Conservation (phyloP, 2,329 filamentous ascomycete species). For the Cercospora canescens region DNA sequence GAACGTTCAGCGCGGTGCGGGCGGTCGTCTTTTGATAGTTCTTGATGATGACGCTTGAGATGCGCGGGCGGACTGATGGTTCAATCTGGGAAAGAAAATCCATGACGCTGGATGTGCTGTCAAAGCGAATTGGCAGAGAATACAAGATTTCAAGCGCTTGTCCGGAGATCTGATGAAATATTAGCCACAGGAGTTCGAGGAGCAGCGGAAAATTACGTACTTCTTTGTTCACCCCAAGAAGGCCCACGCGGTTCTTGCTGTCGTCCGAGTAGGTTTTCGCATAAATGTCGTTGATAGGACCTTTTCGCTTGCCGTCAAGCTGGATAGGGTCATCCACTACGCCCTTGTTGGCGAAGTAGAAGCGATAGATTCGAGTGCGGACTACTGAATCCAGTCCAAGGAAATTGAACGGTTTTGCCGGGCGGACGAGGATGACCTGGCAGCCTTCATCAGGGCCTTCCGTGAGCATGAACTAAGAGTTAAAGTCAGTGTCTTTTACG, state of each 20-base stretch:
- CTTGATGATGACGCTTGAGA: slow-evolving; percentile 32
- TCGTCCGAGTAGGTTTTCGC: slow-evolving; percentile 36
- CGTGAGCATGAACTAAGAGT: slow-evolving; percentile 28
- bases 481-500: slow-evolving; percentile 4
- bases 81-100: slow-evolving; percentile 36
- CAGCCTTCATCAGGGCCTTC: slow-evolving; percentile 35
- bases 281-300: slow-evolving; percentile 22
- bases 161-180: slow-evolving; percentile 27
- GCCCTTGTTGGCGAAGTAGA: slow-evolving; percentile 34
- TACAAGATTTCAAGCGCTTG: slow-evolving; percentile 37
- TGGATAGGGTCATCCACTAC: slow-evolving; percentile 30
- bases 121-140: slow-evolving; percentile 33
- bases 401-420: slow-evolving; percentile 37
- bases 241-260: slow-evolving; percentile 34
- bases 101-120: slow-evolving; percentile 32
- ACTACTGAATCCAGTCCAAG: slow-evolving; percentile 32
- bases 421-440: slow-evolving; percentile 39
- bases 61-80: slow-evolving; percentile 19
- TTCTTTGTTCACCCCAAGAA: slow-evolving; percentile 37
- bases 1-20: slow-evolving; percentile 35
- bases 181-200: not conserved
- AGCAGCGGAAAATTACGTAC: slow-evolving; percentile 12
- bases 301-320: slow-evolving; percentile 35
- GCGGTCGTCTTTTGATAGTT: slow-evolving; percentile 34
- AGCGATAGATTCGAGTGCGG: slow-evolving; percentile 33